Evolutionary conservation across 169 alveolate species (phyloP), one percentile per base, ranked within the genome.

Genomic region (Plasmodium falciparum): DNA sequence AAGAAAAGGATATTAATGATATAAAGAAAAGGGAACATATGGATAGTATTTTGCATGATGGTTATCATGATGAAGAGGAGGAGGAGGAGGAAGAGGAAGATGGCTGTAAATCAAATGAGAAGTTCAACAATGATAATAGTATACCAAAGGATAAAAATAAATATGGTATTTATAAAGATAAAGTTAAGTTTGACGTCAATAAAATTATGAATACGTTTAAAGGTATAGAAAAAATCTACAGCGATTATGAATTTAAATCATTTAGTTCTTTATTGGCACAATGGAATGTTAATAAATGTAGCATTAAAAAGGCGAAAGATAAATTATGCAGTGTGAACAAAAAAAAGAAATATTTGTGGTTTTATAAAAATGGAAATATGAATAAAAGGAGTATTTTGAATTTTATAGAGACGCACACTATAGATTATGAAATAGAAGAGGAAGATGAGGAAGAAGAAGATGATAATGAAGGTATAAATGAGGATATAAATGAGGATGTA

Each of bases 271-370:
- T 86, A 33, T 66, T 86, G 26, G 50, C 61, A 17, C 86, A 86
- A 39, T 86, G 92, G 92, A 72, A 86, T 49, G 61, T 86, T 66
- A 86, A 86, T 65, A 86, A 86, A 70, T 62, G 59, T 17, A 86
- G 88, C 52, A 86, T 86, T 65, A 86, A 73, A 22, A 86, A 50
- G 88, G 75, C 63, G 49, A 61, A 66, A 47, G 73, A 86, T 12
- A 26, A 45, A 24, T 5, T 17, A 24, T 39, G 47, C 9, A 56
- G 15, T 12, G 29, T 17, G 58, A 86, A 62, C 20, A 61, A 20
- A 26, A 66, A 73, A 43, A 86, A 43, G 62, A 86, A 73, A 58
- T 22, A 63, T 56, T 54, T 65, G 8, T 86, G 92, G 92, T 86
- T 86, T 43, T 43, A 73, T 66, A 8, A 49, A 15, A 86, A 86